These are phyloP conservation scores for Rhododendron ovatum DNA, from an alignment of 148 eudicot species.

Conservation along the genomic window DNA sequence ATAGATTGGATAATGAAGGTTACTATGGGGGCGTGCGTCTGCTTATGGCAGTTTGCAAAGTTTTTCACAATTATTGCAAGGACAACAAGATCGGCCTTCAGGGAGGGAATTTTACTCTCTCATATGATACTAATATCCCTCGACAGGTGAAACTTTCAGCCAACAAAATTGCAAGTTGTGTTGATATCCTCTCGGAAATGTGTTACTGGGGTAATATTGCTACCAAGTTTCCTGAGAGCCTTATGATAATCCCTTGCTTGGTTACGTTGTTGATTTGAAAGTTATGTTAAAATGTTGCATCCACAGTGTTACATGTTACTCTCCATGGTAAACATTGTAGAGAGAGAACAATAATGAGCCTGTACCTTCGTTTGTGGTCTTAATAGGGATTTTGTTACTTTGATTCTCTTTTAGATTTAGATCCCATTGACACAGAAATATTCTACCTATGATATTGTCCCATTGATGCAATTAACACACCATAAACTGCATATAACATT, in stretches of 20 bases:
- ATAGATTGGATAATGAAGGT: conserved; percentile 68
- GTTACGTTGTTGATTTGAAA: background rate
- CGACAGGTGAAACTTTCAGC: conserved; percentile 60
- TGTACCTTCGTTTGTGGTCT: background rate
- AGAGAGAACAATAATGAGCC: background rate
- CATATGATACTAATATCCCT: conserved; percentile 93
- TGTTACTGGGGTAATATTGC: background rate
- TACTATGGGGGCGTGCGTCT: conserved; percentile 96
- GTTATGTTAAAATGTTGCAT: background rate
- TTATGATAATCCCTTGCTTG: background rate
- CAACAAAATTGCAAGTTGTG: background rate
- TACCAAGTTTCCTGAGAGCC: background rate
- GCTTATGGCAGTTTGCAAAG: conserved; percentile 87
- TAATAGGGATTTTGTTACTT: background rate
- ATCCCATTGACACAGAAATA: background rate
- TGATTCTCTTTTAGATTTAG: background rate
- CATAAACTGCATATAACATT: background rate
- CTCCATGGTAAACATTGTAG: background rate
- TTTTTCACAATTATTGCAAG: conserved; percentile 70
- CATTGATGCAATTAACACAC: background rate
- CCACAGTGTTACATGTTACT: background rate
- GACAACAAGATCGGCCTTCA: conserved; percentile 51
- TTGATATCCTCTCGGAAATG: background rate
- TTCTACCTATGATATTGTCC: background rate
- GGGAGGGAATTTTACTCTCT: conserved; percentile 65